Conservation (phyloP, 2,329 filamentous ascomycete species). For the Trichoderma atroviride region DNA sequence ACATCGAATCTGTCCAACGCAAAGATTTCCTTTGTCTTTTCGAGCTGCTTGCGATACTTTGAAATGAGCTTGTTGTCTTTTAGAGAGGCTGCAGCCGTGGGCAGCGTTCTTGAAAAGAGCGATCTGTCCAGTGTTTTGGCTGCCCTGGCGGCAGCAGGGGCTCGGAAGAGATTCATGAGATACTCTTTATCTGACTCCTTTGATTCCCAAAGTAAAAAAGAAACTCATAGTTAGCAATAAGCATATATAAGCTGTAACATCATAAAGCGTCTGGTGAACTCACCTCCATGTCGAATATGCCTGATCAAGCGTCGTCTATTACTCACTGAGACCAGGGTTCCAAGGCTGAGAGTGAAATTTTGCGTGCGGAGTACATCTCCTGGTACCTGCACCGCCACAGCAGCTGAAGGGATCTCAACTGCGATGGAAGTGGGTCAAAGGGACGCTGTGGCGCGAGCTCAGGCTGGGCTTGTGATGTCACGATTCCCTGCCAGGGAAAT, state of each 20-base stretch:
- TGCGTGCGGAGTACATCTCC: slow-evolving; percentile 36
- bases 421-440: background rate
- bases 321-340: slow-evolving; percentile 26
- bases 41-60: slow-evolving; percentile 67
- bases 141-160: slow-evolving; percentile 73
- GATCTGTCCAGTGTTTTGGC: slow-evolving; percentile 80
- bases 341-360: slow-evolving; percentile 39
- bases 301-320: slow-evolving; percentile 30
- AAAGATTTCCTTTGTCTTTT: slow-evolving; percentile 68
- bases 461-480: slow-evolving; percentile 31
- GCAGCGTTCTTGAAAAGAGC: slow-evolving; percentile 77
- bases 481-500: slow-evolving; percentile 16
- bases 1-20: slow-evolving; percentile 63
- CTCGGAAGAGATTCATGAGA: slow-evolving; percentile 67
- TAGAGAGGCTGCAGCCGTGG: slow-evolving; percentile 76
- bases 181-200: slow-evolving; percentile 42
- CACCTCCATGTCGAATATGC: slow-evolving; percentile 39
- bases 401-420: background rate
- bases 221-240: background rate
- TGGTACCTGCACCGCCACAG: slow-evolving; percentile 33
- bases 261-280: slow-evolving; percentile 27
- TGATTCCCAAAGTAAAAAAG: slow-evolving; percentile 26
- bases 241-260: no score
- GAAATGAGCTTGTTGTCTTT: slow-evolving; percentile 75
- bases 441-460: slow-evolving; percentile 23